Base-by-base conservation (phyloP, 2,329 filamentous ascomycete genomes). In the Bertia moriformis region DNA sequence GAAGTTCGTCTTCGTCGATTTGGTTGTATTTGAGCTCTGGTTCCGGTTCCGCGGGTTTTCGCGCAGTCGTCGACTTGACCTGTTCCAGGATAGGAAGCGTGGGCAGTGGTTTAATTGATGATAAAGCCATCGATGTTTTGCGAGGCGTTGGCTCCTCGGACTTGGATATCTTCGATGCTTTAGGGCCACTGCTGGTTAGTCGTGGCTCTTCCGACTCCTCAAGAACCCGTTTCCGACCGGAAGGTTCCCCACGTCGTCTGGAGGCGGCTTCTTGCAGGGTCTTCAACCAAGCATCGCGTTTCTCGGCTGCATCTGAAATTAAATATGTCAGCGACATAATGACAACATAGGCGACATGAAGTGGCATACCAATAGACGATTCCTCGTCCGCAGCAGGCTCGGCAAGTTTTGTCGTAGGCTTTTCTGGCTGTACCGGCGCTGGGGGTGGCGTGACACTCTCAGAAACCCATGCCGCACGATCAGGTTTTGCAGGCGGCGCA, bases 1-100 rank as follows among this genome's bases (percentile, higher is more conserved):
- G 51, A 7, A 62, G 46, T 44, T 62, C 59, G 37, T 62, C 59
- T 43, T 61, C 54, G 27, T 62, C 57, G 27, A 62, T 50, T 41
- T 44, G 10, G 19, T 29, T 19, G 37, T 29, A n/a, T 27, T 50
- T 45, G 10, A 45, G 40, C 22, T 51, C 46, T 14, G 46, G 41
- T 17, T 51, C 45, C 12, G 42, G 40, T 7, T 10, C 17, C 15
- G 40, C 32, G 1, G 46, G 43, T 38, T 50, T 56, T 19, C 46
- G 47, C 3, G 51, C 43, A 3, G 47, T 51, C 39, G 54, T 42
- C 4, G 46, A 45, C 38, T 54, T 47, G 32, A 51, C 45, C 27
- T 48, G 45, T 19, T 59, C 54, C n/a, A 59, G 40, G 5, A 55
- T 58, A 2, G 57, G 56, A 13, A 59, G 49, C 14, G 48, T 54